Base-by-base conservation (phyloP, 495 filamentous ascomycete species). In the Podospora appendiculata region DNA sequence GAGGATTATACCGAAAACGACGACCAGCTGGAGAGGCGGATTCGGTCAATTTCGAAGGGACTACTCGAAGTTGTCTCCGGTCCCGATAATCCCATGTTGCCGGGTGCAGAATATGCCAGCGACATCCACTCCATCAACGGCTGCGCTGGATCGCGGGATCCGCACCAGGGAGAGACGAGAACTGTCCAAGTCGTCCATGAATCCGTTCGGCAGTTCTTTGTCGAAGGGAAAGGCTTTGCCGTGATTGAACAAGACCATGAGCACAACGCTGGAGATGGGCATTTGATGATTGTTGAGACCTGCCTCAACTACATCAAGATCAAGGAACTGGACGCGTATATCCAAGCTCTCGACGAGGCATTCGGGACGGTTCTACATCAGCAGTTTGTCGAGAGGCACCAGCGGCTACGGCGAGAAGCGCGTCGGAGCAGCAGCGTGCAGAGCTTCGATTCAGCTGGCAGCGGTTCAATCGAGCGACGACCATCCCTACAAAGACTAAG, bases 161-260 rank as follows among this genome's bases (percentile, higher is more conserved):
- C 41, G 2, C 51, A 54, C 11, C 18, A 50, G 8, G 50, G 46
- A 2, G 40, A 50, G 8, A 45, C 50, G 14, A 32, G 46, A 12
- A 16, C 54, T 14, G 46, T 58, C 6, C 55, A 50, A 25, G 47
- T 54, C 2, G 50, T 58, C n/a, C 55, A 58, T 32, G 55, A 51
- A 34, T 54, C 55, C 1, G 51, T 58, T 3, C 45, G 46, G 2
- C 40, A 58, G 35, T 54, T 58, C 42, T 58, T 58, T 19, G 9
- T 53, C 18, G 12, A 34, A 6, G 40, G 39, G 10, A 32, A 25
- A 2, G 52, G 52, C 25, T 42, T 51, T 25, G 34, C 43, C 25
- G 12, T 13, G 1, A 14, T 39, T 47, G 14, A 17, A 2, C 19
- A n/a, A 17, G 16, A 1, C 11, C 32, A 14, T 33, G 41, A 18